These are phyloP conservation scores for Botrytis aclada DNA, from an alignment of 2,329 filamentous ascomycete species.

Conservation along the genomic window DNA sequence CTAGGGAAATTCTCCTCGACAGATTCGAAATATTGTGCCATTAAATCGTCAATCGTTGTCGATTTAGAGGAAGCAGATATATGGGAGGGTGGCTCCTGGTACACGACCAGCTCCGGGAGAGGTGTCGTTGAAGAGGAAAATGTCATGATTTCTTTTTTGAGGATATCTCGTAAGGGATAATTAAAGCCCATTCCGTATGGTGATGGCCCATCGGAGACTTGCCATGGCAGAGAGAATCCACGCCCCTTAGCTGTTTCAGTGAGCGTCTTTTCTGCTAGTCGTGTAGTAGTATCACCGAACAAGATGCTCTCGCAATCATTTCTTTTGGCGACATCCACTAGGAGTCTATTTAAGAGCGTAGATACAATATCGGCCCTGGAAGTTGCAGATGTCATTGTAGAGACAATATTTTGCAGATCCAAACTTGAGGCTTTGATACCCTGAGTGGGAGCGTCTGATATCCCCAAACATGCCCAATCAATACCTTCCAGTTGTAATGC, in stretches of 20 bases:
- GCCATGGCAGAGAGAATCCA: constrained; percentile 78
- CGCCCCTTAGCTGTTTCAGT: constrained; percentile 88
- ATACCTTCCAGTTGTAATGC: constrained; percentile 53
- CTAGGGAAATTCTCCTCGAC: constrained; percentile 85
- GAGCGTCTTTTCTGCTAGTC: constrained; percentile 80
- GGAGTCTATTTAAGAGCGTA: constrained; percentile 67
- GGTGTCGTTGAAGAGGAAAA: constrained; percentile 58
- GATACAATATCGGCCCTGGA: constrained; percentile 71
- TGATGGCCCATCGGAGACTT: constrained; percentile 67
- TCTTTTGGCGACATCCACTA: constrained; percentile 61
- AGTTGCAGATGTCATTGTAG: constrained; percentile 66
- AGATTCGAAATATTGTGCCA: constrained; percentile 81
- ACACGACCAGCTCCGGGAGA: constrained; percentile 49
- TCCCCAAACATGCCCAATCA: constrained; percentile 50
- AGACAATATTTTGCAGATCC: constrained; percentile 47
- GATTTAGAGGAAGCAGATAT: constrained; percentile 50
- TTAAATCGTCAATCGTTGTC: constrained; percentile 85
- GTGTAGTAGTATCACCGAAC: constrained; percentile 83
- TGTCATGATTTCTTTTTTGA: constrained; percentile 72
- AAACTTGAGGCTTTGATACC: constrained; percentile 28
- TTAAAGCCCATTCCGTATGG: constrained; percentile 48
- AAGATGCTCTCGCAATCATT: constrained; percentile 67
- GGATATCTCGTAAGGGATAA: constrained; percentile 80
- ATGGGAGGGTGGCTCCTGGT: constrained; percentile 39
- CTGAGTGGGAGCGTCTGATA: constrained; percentile 22